phyloP scores from a whole-genome alignment of 1,139 yeast genomes.

The Saccharomyces hybrid region DNA sequence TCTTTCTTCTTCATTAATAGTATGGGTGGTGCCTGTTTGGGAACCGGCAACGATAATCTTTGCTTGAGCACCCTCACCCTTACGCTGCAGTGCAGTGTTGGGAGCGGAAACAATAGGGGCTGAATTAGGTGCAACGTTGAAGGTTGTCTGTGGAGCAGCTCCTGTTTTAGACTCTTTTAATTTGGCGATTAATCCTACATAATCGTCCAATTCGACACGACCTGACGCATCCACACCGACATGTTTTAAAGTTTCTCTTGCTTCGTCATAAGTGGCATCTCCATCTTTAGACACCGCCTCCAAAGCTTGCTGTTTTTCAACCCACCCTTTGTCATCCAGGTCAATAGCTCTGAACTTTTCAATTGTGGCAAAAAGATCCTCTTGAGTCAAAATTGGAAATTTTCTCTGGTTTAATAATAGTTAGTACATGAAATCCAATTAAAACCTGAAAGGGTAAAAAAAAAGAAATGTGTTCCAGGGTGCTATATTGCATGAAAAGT shows the following conservation, averaged over 20 bases:
- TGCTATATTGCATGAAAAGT: too few species aligned
- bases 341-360: slow-evolving; percentile 81
- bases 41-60: slow-evolving; percentile 78
- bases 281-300: slow-evolving; percentile 77
- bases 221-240: slow-evolving; percentile 96
- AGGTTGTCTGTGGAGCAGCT: slow-evolving; percentile 32
- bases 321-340: slow-evolving; percentile 90
- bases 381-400: slow-evolving; percentile 78
- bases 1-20: slow-evolving; percentile 95
- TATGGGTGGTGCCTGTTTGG: slow-evolving; percentile 90
- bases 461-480: background rate
- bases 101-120: slow-evolving; percentile 23
- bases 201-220: slow-evolving; percentile 92
- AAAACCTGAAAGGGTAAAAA: background rate
- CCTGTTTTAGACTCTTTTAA: slow-evolving; percentile 41
- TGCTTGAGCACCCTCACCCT: slow-evolving; percentile 45
- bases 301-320: slow-evolving; percentile 83
- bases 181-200: slow-evolving; percentile 75
- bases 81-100: slow-evolving; percentile 39
- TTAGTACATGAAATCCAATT: background rate
- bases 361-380: slow-evolving; percentile 74
- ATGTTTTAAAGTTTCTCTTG: slow-evolving; percentile 83
- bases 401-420: slow-evolving; percentile 39
- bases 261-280: slow-evolving; percentile 77
- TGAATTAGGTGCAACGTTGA: slow-evolving; percentile 21